Conservation (phyloP, 495 filamentous ascomycete genomes). For the Achaetomiella virescens region DNA sequence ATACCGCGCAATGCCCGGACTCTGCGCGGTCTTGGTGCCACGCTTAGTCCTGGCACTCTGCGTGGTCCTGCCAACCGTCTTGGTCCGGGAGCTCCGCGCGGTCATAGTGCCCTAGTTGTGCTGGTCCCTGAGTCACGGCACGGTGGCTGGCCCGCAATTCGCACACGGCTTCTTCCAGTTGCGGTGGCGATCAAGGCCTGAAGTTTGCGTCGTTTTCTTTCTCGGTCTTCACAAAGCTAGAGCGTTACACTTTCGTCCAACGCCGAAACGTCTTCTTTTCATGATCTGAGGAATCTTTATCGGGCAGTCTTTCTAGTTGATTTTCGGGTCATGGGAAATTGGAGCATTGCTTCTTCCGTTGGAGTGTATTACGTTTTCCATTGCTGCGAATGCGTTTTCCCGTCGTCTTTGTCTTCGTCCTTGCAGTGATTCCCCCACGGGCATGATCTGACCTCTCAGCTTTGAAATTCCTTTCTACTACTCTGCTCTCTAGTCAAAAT, state of each 20-base stretch:
- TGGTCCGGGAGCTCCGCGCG: no score
- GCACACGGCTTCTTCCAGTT: background rate
- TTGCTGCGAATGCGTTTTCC: constrained; percentile 5
- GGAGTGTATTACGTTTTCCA: constrained; percentile 19
- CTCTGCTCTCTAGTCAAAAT: constrained; percentile 20
- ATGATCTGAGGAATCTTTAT: constrained; percentile 15
- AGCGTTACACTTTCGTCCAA: constrained; percentile 2
- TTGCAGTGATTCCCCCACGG: constrained; percentile 21
- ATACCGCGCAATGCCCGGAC: background rate
- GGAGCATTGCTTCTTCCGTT: constrained; percentile 20
- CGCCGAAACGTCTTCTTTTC: constrained; percentile 10
- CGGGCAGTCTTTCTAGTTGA: constrained; percentile 17
- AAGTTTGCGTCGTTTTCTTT: constrained; percentile 8
- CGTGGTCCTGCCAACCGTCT: no score
- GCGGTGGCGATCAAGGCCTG: background rate
- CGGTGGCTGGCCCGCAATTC: background rate
- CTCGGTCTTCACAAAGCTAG: constrained; percentile 1
- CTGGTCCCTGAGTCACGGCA: background rate
- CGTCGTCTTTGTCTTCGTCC: constrained; percentile 7
- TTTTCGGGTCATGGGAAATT: constrained; percentile 18
- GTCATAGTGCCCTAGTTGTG: no score
- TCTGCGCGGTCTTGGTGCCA: background rate
- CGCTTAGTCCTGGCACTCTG: no score
- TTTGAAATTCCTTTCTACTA: constrained; percentile 20
- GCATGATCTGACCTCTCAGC: constrained; percentile 14